Evolutionary conservation across 257 asterid genomes (phyloP).

Genomic region (Dorcoceras hygrometricum): DNA sequence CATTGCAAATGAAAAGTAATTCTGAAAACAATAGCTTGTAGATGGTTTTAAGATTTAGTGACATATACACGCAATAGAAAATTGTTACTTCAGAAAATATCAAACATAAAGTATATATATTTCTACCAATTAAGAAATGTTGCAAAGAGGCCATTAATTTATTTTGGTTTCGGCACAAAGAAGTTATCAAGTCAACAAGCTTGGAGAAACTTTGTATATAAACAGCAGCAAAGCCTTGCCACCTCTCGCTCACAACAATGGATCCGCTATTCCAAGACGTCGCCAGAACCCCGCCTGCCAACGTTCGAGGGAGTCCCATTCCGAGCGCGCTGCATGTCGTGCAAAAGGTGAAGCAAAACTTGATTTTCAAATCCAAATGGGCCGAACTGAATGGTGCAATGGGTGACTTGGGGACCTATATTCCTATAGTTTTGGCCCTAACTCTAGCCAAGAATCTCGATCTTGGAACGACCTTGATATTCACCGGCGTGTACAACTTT

Average conservation of each 20-base stretch:
- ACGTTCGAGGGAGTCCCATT: conserved; percentile 29
- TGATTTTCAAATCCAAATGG: conserved; percentile 51
- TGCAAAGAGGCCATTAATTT: too few species aligned
- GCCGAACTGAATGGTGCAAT: conserved; percentile 77
- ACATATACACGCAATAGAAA: too few species aligned
- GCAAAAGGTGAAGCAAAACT: conserved; percentile 37
- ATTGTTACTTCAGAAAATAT: too few species aligned
- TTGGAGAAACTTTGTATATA: too few species aligned
- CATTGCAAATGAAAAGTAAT: too few species aligned
- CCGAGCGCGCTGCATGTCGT: conserved; percentile 18
- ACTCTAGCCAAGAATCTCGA: conserved; percentile 65
- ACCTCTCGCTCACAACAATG: conserved; percentile 19
- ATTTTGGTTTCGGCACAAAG: too few species aligned
- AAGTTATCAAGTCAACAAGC: too few species aligned
- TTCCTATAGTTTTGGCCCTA: conserved; percentile 61
- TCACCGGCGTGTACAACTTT: conserved; percentile 65
- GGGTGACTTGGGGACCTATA: conserved; percentile 85
- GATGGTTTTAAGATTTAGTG: too few species aligned
- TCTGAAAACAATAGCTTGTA: too few species aligned
- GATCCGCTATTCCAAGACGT: conserved; percentile 18
- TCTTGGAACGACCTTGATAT: conserved; percentile 69
- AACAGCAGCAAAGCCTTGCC: not conserved
- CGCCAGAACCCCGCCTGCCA: conserved; percentile 4
- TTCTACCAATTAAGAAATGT: too few species aligned
- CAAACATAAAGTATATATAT: too few species aligned